phyloP scores from a whole-genome alignment of 768 basidiomycete species.

The Calocybe gangraenosa region DNA sequence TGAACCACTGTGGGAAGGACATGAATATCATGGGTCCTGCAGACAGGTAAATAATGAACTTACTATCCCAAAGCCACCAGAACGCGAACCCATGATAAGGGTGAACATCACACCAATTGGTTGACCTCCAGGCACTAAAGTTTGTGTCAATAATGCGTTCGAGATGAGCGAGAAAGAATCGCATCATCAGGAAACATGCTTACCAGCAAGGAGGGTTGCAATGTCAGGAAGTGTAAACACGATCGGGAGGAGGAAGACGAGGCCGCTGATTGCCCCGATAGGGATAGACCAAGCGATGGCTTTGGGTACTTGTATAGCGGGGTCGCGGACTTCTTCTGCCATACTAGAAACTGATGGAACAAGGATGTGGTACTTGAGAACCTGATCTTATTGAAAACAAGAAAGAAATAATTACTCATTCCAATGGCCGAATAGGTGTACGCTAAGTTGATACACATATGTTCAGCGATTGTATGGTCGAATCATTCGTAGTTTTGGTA shows the following conservation, averaged over 20 bases:
- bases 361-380: not conserved
- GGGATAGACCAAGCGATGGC: slow-evolving; percentile 54
- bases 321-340: slow-evolving; percentile 65
- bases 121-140: slow-evolving; percentile 53
- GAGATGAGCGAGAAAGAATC: too few species aligned
- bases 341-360: slow-evolving; percentile 49
- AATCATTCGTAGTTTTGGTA: too few species aligned
- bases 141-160: not conserved
- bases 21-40: not conserved
- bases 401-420: slow-evolving; percentile 45
- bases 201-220: slow-evolving; percentile 46
- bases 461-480: too few species aligned
- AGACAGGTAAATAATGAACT: slow-evolving; percentile 3
- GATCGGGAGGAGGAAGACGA: slow-evolving; percentile 58
- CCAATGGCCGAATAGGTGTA: slow-evolving; percentile 59
- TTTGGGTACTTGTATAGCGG: slow-evolving; percentile 47
- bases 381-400: not conserved
- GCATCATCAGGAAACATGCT: slow-evolving; percentile 3
- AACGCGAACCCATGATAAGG: slow-evolving; percentile 55
- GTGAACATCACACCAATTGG: slow-evolving; percentile 62
- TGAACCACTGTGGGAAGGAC: slow-evolving; percentile 31
- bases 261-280: slow-evolving; percentile 45
- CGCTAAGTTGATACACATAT: slow-evolving; percentile 19
- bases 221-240: slow-evolving; percentile 63
- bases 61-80: slow-evolving; percentile 61